phyloP scores from a whole-genome alignment of 2,329 filamentous ascomycete species.

The Ophiobolus disseminans region DNA sequence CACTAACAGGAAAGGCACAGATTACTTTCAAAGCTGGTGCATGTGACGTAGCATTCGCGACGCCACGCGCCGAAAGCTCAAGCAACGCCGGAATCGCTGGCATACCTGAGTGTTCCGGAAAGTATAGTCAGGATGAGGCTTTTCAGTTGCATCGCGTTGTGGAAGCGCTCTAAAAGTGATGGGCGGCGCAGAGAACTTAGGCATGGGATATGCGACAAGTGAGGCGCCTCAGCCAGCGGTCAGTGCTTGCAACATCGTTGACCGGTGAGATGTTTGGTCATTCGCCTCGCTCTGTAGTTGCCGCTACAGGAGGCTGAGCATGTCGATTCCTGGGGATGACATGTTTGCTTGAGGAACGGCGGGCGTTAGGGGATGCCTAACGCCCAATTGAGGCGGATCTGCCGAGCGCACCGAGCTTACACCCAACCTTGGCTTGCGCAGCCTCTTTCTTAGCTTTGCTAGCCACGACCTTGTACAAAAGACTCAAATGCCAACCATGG shows the following conservation, averaged over 20 bases:
- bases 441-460: not conserved
- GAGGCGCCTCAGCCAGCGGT: constrained; percentile 18
- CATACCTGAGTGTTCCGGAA: constrained; percentile 47
- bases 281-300: constrained; percentile 7
- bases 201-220: constrained; percentile 14
- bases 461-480: constrained; percentile 13
- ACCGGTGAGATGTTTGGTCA: constrained; percentile 25
- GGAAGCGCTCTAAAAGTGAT: constrained; percentile 7
- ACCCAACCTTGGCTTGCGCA: no score
- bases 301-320: constrained; percentile 17
- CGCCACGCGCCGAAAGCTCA: constrained; percentile 15
- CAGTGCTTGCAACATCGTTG: constrained; percentile 10
- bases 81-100: constrained; percentile 37
- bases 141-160: constrained; percentile 9
- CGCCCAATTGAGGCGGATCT: not conserved
- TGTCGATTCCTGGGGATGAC: constrained; percentile 14
- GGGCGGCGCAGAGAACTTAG: constrained; percentile 9
- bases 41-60: constrained; percentile 14
- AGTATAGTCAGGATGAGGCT: constrained; percentile 11
- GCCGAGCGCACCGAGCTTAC: constrained; percentile 3
- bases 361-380: no score
- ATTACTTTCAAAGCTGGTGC: constrained; percentile 55
- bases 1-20: constrained; percentile 63
- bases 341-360: not conserved
- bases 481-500: constrained; percentile 13